Conservation (phyloP, 257 asterid species). For the Nicotiana noctiflora region DNA sequence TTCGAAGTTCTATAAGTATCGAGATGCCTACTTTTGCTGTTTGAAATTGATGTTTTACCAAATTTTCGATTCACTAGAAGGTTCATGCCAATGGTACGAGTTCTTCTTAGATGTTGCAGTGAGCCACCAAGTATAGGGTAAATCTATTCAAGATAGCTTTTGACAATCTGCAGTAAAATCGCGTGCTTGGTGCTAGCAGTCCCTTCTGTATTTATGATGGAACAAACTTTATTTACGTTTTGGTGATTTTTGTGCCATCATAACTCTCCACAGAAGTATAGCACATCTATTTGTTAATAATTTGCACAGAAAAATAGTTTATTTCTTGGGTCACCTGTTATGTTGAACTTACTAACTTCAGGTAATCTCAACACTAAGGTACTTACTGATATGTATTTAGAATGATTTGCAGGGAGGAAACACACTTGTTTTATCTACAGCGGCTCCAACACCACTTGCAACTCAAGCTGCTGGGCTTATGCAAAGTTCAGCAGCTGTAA, state of each 20-base stretch:
- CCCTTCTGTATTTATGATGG: not conserved
- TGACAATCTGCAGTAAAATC: not conserved
- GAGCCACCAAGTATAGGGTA: not conserved
- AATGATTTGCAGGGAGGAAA: conserved; percentile 69
- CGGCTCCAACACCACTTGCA: conserved; percentile 65
- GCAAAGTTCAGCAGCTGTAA: conserved; percentile 55
- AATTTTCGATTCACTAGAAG: not conserved
- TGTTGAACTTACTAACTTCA: not conserved
- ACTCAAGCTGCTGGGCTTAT: conserved; percentile 73
- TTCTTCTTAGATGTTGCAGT: not conserved
- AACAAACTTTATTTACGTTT: not conserved
- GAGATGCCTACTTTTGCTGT: not conserved
- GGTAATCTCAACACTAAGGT: not conserved
- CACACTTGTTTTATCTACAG: conserved; percentile 49
- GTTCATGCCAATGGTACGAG: not conserved
- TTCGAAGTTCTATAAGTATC: not conserved
- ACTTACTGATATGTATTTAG: conserved; percentile 15
- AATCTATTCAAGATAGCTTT: conserved; percentile 5
- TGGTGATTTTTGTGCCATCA: not conserved
- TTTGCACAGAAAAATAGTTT: not conserved
- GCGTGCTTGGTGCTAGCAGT: not conserved
- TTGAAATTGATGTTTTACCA: not conserved
- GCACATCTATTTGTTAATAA: not conserved
- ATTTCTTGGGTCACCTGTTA: not conserved
- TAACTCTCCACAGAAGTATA: not conserved